Evolutionary conservation across 352 stramenopile species (phyloP).

Genomic region (Phytopythium kandeliae): DNA sequence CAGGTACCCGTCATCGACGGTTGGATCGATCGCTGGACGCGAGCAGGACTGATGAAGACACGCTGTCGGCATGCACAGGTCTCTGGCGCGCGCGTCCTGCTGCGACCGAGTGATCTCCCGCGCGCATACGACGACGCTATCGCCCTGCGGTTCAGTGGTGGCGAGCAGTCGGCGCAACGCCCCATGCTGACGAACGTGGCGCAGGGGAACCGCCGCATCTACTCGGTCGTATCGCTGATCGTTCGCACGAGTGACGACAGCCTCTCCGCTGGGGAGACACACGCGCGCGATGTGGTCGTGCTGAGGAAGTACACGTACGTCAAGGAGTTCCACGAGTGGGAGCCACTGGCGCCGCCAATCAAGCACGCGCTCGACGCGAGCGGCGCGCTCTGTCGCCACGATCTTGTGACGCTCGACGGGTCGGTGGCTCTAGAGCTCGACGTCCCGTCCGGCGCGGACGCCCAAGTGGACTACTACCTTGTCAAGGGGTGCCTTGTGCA

Average conservation of each 20-base stretch:
- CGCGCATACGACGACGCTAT: conserved; percentile 24
- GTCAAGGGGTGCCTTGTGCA: conserved; percentile 37
- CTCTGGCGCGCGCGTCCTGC: conserved; percentile 11
- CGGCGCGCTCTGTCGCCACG: conserved; percentile 31
- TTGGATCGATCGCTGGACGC: too few relatives aligned
- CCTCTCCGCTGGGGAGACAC: too few relatives aligned
- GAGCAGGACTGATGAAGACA: too few relatives aligned
- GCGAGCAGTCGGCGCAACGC: conserved; percentile 10
- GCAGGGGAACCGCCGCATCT: conserved; percentile 42
- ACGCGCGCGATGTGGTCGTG: background rate
- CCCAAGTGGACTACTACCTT: conserved; percentile 55
- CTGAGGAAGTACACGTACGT: conserved; percentile 45
- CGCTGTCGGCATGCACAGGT: too few relatives aligned
- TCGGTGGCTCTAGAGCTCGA: conserved; percentile 45
- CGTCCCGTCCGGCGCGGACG: conserved; percentile 37
- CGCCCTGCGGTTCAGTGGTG: conserved; percentile 18
- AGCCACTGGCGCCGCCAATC: conserved; percentile 19
- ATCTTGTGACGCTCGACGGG: conserved; percentile 45
- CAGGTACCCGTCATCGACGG: too few relatives aligned
- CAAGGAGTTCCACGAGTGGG: conserved; percentile 59
- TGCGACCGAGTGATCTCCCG: conserved; percentile 22
- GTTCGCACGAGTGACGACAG: conserved; percentile 10
- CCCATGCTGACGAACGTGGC: conserved; percentile 64
- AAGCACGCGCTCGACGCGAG: conserved; percentile 27
- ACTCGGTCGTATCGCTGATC: conserved; percentile 47